A percentile compares a stretch with the other conserved stretches of the same genome.
phyloP scores from a whole-genome alignment of 192 early-diverging fungal genomes.

The Coemansia sp. region DNA sequence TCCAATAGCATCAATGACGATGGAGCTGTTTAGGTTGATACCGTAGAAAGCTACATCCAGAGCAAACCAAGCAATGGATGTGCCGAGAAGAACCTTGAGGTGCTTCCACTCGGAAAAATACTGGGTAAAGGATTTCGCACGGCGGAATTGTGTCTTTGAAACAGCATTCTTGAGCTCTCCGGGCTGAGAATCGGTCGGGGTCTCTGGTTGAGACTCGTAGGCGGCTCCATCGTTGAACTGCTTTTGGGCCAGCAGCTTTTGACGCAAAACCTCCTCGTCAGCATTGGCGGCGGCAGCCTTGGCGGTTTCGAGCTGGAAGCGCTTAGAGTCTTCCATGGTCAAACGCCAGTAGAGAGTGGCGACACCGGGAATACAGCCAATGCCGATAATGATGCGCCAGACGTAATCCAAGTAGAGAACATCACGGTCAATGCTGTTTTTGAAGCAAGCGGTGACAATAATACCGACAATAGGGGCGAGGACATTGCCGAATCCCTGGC shows the following conservation, averaged over 20 bases:
- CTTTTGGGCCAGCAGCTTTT: slow-evolving; percentile 39
- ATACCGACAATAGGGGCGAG: slow-evolving; percentile 73
- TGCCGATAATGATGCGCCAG: slow-evolving; percentile 85
- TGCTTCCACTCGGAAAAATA: slow-evolving; percentile 82
- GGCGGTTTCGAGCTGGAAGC: slow-evolving; percentile 55
- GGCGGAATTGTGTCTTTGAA: background rate
- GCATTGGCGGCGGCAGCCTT: slow-evolving; percentile 36
- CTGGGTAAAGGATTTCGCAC: slow-evolving; percentile 52
- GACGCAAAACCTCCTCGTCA: slow-evolving; percentile 44
- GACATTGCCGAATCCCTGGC: slow-evolving; percentile 90
- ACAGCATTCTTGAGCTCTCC: background rate
- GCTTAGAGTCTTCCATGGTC: slow-evolving; percentile 92
- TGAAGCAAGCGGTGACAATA: slow-evolving; percentile 68
- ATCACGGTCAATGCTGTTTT: slow-evolving; percentile 62
- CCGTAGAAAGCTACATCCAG: slow-evolving; percentile 83
- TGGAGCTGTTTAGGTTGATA: slow-evolving; percentile 75
- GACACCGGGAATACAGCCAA: slow-evolving; percentile 80
- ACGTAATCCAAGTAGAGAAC: slow-evolving; percentile 74
- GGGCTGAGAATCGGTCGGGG: background rate
- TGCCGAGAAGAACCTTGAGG: slow-evolving; percentile 73
- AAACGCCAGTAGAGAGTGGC: slow-evolving; percentile 86
- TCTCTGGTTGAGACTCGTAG: slow-evolving; percentile 15
- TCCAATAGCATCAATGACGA: slow-evolving; percentile 69
- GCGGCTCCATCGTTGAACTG: slow-evolving; percentile 7
- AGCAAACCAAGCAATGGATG: slow-evolving; percentile 72